A percentile compares a stretch with the other conserved stretches of the same genome.
Conservation (phyloP, 164 flowering plant species). For the Sextonia rubra region DNA sequence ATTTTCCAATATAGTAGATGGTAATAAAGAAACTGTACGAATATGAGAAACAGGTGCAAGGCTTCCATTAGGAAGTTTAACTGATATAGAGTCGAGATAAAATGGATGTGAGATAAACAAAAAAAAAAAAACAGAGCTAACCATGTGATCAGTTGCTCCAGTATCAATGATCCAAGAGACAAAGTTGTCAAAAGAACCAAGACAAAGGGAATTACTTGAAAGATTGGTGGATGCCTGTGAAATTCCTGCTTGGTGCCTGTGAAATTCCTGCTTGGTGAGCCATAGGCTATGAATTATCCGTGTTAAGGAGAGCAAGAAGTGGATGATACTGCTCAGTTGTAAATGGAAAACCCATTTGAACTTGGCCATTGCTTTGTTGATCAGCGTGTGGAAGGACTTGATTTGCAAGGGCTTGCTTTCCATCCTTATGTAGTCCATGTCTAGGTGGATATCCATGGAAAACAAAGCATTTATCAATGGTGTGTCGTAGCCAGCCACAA, state of each 20-base stretch:
- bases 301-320: not conserved
- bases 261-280: not conserved
- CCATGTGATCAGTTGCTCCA: not conserved
- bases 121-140: too few species aligned
- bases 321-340: constrained; percentile 4
- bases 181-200: not conserved
- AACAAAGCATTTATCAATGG: constrained; percentile 1
- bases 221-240: too few species aligned
- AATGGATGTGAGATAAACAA: too few species aligned
- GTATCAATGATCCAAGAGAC: constrained; percentile 7
- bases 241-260: too few species aligned
- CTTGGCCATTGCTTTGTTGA: too few species aligned
- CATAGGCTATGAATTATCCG: not conserved
- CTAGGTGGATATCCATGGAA: constrained; percentile 9
- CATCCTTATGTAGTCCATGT: not conserved
- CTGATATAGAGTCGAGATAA: too few species aligned
- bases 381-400: not conserved
- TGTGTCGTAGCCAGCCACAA: not conserved
- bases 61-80: too few species aligned
- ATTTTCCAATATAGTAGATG: too few species aligned
- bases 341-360: not conserved
- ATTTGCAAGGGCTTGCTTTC: not conserved
- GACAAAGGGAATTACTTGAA: constrained; percentile 3
- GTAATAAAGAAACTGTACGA: too few species aligned
- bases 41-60: too few species aligned